phyloP scores from a whole-genome alignment of 768 basidiomycete genomes.

The Dendrothele bispora region DNA sequence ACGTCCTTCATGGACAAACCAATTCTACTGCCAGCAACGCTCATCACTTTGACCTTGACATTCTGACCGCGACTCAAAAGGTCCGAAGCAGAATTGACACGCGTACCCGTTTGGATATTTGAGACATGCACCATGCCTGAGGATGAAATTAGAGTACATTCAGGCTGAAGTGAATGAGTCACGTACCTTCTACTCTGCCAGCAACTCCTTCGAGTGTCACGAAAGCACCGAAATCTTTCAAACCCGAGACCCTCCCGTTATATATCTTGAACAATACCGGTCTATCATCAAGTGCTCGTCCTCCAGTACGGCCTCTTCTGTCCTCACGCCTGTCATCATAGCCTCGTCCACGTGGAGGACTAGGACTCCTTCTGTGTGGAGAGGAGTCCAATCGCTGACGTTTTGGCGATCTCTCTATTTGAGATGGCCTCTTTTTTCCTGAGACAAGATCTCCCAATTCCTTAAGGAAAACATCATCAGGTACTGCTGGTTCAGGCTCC shows the following conservation, averaged over 20 bases:
- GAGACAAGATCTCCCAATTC: conserved; percentile 91
- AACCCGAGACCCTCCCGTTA: conserved; percentile 75
- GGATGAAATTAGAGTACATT: conserved; percentile 8
- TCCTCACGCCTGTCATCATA: conserved; percentile 42
- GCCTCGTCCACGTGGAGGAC: conserved; percentile 59
- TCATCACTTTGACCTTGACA: conserved; percentile 97
- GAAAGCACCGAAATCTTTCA: conserved; percentile 97
- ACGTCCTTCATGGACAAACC: conserved; percentile 98
- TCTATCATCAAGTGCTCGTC: conserved; percentile 63
- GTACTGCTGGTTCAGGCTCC: conserved; percentile 55
- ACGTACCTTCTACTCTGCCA: conserved; percentile 86
- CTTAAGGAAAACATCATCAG: conserved; percentile 81
- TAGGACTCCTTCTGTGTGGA: conserved; percentile 52
- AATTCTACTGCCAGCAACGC: conserved; percentile 76
- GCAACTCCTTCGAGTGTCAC: conserved; percentile 84
- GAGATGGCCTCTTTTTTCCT: conserved; percentile 57
- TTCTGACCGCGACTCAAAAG: conserved; percentile 79
- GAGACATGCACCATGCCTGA: conserved; percentile 98
- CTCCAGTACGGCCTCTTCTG: conserved; percentile 32
- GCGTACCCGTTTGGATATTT: conserved; percentile 80
- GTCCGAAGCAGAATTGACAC: conserved; percentile 86
- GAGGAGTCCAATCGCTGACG: conserved; percentile 58
- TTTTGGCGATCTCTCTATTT: conserved; percentile 49
- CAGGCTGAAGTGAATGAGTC: not conserved
- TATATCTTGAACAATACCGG: conserved; percentile 96